Evolutionary conservation across 2,329 filamentous ascomycete species (phyloP).

Genomic region (Diaporthe aspalathi): DNA sequence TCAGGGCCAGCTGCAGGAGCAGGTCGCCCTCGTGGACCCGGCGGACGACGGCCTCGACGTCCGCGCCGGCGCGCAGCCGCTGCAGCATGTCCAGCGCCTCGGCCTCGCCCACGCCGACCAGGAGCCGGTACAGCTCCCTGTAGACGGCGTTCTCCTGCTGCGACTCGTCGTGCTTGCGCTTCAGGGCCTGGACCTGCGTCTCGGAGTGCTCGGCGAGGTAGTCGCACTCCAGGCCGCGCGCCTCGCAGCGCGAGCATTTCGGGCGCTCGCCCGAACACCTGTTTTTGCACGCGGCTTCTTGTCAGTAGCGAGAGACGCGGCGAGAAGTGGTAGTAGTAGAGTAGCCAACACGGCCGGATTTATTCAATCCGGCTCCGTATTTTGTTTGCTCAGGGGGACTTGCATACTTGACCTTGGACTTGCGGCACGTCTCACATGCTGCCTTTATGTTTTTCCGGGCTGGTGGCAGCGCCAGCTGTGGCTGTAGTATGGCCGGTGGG

Average conservation of each 20-base stretch:
- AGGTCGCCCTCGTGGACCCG: conserved; percentile 9
- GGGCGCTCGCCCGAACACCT: conserved; percentile 11
- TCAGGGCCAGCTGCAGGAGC: conserved; percentile 12
- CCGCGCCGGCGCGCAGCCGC: conserved; percentile 4
- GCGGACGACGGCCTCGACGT: background rate
- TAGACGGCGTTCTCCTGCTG: background rate
- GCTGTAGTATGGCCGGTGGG: background rate
- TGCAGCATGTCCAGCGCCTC: conserved; percentile 16
- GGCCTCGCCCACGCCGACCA: background rate
- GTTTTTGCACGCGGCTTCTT: background rate
- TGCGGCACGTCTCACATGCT: conserved; percentile 15
- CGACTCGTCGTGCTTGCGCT: conserved; percentile 22
- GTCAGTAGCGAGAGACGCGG: background rate
- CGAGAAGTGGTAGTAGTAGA: too few relatives aligned
- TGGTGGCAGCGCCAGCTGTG: background rate
- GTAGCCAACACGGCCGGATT: too few relatives aligned
- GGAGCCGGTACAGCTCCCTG: conserved; percentile 18
- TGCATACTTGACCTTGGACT: conserved; percentile 18
- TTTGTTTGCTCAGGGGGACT: background rate
- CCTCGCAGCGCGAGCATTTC: background rate
- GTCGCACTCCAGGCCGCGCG: background rate
- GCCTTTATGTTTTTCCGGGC: background rate
- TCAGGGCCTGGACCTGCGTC: conserved; percentile 13
- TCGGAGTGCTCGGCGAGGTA: conserved; percentile 5
- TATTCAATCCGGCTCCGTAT: too few relatives aligned